Percentiles rank a stretch among this genome's conserved stretches.
Evolutionary conservation across 2,329 filamentous ascomycete species (phyloP).

Genomic region (Calonectria pseudoturangicola): DNA sequence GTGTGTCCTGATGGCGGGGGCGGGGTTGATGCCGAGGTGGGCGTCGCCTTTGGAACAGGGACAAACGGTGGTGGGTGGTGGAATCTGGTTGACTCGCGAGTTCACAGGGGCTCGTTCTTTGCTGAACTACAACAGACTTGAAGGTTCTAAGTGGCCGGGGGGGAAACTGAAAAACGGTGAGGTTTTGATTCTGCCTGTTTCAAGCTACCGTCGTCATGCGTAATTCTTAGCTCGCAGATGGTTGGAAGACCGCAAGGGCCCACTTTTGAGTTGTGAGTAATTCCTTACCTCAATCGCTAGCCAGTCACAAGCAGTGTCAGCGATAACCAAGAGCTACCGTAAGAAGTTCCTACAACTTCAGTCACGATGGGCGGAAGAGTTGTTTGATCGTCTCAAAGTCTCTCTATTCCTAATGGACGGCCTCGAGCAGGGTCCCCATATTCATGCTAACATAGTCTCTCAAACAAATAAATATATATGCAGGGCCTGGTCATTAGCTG

Average conservation of each 20-base stretch:
- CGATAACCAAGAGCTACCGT: background rate
- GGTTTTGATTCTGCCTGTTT: background rate
- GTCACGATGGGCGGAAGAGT: background rate
- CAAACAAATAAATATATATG: constrained; percentile 21
- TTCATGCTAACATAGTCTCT: constrained; percentile 2
- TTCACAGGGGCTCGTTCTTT: background rate
- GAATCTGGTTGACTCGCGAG: background rate
- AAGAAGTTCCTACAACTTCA: background rate
- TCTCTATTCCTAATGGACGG: background rate
- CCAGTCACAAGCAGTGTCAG: background rate
- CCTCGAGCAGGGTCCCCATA: background rate
- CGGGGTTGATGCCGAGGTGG: constrained; percentile 8
- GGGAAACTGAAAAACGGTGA: constrained; percentile 4
- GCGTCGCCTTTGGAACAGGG: background rate
- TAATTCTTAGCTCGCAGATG: constrained; percentile 23
- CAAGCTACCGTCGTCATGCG: constrained; percentile 4
- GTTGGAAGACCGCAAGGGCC: background rate
- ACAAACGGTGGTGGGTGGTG: background rate
- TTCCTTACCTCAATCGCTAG: background rate
- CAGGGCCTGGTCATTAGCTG: constrained; percentile 14
- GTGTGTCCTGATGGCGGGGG: background rate
- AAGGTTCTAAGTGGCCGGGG: background rate
- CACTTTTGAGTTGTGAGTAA: constrained; percentile 29
- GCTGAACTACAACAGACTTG: background rate
- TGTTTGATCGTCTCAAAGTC: background rate